Evolutionary conservation across 1,139 yeast genomes (phyloP), one percentile per base, ranked within the genome.

Genomic region (Kluyveromyces sp.): DNA sequence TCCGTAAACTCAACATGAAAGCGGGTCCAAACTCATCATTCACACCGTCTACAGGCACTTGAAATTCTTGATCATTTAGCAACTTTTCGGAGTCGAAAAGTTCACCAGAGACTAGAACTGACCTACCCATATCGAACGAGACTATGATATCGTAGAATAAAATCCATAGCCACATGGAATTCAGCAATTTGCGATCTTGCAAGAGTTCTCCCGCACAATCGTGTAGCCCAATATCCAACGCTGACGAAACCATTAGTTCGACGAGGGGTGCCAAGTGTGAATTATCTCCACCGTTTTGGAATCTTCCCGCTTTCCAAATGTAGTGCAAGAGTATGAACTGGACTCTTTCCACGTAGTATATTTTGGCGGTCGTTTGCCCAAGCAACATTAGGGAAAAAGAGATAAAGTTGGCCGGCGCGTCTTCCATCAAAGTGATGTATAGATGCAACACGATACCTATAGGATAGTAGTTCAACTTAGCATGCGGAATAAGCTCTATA

Each of bases 261-360:
- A 57, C 49, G 2, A 61, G 30, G 6, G 45, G 44, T 5, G 53
- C 43, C 5, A 53, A 21, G 47, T 63, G 56, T 0, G 65, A 45
- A 28, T 57, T 56, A 41, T 64, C 70, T 28, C 63, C 64, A 34
- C 61, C 65, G 2, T 53, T 37, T 4, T 57, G 57, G 10, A 52
- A 45, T 34, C 53, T 42, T 7, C 46, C 26, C 6, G 45, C 41
- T 27, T 56, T 50, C 34, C 56, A 50, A 15, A 55, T 54, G 40
- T 53, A 53, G 7, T 58, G 43, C 21, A 63, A 34, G 4, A 61
- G 42, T 27, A 57, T 30, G 3, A 63, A 49, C 43, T 62, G 66
- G n/a, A 61, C 42, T 42, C 50, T 7, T 47, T 48, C 45, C 21
- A 49, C 27, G 45, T 51, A 28, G 58, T 50, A 47, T 48, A 53